Percentiles rank a stretch among this genome's conserved stretches.
Conservation (phyloP, 805 yeast genomes). For the Kregervanrija fluxuum region DNA sequence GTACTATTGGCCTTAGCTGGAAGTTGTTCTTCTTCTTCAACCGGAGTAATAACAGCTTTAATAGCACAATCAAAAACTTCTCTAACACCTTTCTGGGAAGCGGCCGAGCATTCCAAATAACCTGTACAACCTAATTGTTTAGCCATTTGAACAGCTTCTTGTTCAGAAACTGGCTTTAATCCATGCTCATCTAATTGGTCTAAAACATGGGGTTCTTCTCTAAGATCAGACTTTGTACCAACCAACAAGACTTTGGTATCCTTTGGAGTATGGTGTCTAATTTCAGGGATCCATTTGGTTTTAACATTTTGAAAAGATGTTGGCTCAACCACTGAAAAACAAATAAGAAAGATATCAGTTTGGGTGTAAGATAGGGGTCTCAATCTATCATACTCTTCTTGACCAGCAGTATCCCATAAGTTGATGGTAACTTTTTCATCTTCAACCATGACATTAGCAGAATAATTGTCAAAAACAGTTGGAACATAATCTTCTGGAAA, state of each 20-base stretch:
- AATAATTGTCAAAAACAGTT: conserved; percentile 95
- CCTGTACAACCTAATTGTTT: conserved; percentile 64
- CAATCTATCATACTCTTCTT: conserved; percentile 96
- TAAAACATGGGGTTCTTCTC: conserved; percentile 73
- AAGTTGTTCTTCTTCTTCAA: conserved; percentile 18
- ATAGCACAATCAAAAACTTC: conserved; percentile 82
- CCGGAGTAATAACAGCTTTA: conserved; percentile 54
- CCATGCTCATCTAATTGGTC: conserved; percentile 60
- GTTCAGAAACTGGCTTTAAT: conserved; percentile 49
- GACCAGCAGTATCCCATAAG: conserved; percentile 98
- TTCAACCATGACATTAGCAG: conserved; percentile 92
- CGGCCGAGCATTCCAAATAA: conserved; percentile 85
- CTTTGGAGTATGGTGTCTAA: conserved; percentile 83
- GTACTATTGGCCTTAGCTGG: background rate
- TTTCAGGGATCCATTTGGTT: conserved; percentile 99
- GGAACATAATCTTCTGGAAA: conserved; percentile 98
- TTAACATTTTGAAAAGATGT: conserved; percentile 96
- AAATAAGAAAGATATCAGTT: conserved; percentile 92
- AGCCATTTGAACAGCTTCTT: conserved; percentile 63
- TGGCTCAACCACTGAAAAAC: conserved; percentile 95
- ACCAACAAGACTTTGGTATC: conserved; percentile 64
- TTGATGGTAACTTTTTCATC: conserved; percentile 97
- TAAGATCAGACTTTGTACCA: conserved; percentile 84
- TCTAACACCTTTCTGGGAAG: conserved; percentile 80
- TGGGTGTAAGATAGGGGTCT: conserved; percentile 96